A percentile compares a stretch with the other conserved stretches of the same genome.
phyloP scores from a whole-genome alignment of 1,139 yeast genomes.

The Scheffersomyces illinoinensis region DNA sequence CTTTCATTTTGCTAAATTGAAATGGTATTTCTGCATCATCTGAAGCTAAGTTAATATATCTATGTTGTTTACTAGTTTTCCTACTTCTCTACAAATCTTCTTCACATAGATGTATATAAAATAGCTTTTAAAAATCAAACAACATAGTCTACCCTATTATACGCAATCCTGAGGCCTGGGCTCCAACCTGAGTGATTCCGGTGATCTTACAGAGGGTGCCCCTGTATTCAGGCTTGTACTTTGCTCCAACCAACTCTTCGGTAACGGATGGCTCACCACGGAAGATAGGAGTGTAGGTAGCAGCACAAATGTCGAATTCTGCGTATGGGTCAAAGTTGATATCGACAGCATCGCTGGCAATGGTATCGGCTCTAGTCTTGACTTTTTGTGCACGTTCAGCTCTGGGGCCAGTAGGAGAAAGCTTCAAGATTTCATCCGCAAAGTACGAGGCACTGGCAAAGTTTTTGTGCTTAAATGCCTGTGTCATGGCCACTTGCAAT shows the following conservation, averaged over 20 bases:
- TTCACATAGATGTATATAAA: not conserved
- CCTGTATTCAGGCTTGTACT: conserved; percentile 73
- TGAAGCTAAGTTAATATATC: no score
- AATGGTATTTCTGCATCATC: no score
- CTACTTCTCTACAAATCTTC: not conserved
- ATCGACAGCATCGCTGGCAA: conserved; percentile 83
- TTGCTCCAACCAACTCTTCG: conserved; percentile 93
- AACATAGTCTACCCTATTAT: conserved; percentile 29
- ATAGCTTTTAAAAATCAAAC: not conserved
- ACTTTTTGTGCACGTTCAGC: conserved; percentile 88
- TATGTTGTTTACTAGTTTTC: no score
- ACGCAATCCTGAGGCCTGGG: conserved; percentile 94
- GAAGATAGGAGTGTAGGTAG: conserved; percentile 86
- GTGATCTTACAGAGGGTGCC: conserved; percentile 82
- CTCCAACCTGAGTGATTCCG: conserved; percentile 77
- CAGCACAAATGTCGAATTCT: conserved; percentile 86
- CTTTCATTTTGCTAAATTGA: no score
- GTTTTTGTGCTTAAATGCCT: conserved; percentile 84
- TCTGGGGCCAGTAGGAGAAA: conserved; percentile 70
- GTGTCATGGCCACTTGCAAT: conserved; percentile 92
- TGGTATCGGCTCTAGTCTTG: conserved; percentile 74
- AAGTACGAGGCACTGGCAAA: conserved; percentile 86
- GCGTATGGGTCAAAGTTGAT: conserved; percentile 92
- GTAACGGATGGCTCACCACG: conserved; percentile 65
- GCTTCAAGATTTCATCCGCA: conserved; percentile 77